Base-by-base conservation (phyloP, 352 stramenopile species). In the Globisporangium barbulae region DNA sequence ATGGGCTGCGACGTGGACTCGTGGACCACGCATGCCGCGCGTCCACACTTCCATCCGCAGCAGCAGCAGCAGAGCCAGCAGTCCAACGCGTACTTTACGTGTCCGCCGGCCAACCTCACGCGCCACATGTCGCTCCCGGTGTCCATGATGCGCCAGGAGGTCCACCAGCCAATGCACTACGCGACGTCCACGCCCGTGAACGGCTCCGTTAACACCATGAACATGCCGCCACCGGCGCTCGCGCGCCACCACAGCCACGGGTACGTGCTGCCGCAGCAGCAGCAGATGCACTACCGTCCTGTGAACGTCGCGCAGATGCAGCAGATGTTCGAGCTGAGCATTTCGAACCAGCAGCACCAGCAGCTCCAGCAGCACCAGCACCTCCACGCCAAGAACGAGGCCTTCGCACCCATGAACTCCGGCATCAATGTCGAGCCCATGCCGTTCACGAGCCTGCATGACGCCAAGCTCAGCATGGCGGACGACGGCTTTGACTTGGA, bases 81-180 rank as follows among this genome's bases (percentile, higher is more conserved):
- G 21, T 10, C 42, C 15, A 61, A 59, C 59, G 28, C 45, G 49
- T 76, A 65, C 61, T 86, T 90, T 33, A 59, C 73, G 9, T 72
- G 70, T 0, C 73, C 83, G 12, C 83, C 83, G 0, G 75, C 75
- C 19, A 71, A 74, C 69, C 83, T 93, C 60, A 91, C 78, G 22
- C 83, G 83, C 17, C 81, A 93, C 72, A 65, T 68, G 19, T 93
- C 83, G 59, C 80, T 91, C 61, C 83, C 83, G 1, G 72, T 82
- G 44, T 69, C 67, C 37, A 78, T 84, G 68, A 74, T 82, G 56
- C 81, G 75, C 53, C 71, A 81, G 54, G 53, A 55, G 17, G 44
- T 70, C 35, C 68, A 42, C 50, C 61, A 17, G 35, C 63, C 74
- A 54, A 68, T 68, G 30, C 70, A 75, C 53, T 68, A 62, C 30